These are phyloP conservation scores for Haplosporangium sp. DNA, from an alignment of 371 early-diverging fungal species.

Conservation along the genomic window DNA sequence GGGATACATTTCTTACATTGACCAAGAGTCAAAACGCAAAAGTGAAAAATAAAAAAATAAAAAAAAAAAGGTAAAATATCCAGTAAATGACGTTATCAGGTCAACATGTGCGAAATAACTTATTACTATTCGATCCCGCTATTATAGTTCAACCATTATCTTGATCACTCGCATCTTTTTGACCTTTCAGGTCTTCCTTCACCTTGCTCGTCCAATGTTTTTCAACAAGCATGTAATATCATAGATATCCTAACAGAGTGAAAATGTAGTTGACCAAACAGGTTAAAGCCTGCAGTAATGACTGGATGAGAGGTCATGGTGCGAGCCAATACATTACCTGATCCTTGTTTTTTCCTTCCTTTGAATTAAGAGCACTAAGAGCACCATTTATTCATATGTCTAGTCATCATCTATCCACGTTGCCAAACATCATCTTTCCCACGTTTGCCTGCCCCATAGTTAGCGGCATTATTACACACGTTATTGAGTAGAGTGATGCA, in stretches of 20 bases:
- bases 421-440: neutral
- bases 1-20: neutral
- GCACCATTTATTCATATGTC: neutral
- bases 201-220: neutral
- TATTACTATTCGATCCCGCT: neutral
- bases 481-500: neutral
- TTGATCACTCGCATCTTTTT: neutral
- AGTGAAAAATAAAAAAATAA: too few species aligned
- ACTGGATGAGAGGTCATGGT: constrained; percentile 3
- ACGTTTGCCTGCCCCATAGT: neutral
- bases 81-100: constrained; percentile 1
- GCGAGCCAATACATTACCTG: constrained; percentile 7
- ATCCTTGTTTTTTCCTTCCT: neutral
- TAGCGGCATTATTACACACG: neutral
- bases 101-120: neutral
- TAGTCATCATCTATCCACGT: neutral
- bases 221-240: neutral
- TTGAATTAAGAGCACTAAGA: neutral
- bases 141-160: constrained; percentile 3
- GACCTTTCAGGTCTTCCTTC: too few species aligned
- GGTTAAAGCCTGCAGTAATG: neutral
- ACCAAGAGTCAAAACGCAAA: neutral
- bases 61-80: neutral
- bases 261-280: neutral
- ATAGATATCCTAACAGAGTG: neutral